Evolutionary conservation across 2,329 filamentous ascomycete genomes (phyloP).

Genomic region (Raffaelea arxii): DNA sequence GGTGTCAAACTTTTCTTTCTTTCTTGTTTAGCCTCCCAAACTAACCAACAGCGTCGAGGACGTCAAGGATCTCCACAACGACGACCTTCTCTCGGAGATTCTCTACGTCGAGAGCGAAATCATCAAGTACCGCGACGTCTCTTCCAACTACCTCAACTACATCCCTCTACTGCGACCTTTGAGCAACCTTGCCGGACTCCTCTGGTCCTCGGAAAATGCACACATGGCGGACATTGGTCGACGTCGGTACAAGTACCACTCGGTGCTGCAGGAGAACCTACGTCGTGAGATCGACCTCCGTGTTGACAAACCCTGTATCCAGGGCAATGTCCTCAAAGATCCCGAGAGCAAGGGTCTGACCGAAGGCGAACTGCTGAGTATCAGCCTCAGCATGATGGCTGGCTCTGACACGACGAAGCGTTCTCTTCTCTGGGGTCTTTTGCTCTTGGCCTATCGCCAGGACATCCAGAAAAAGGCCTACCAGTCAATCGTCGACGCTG

Average conservation of each 20-base stretch:
- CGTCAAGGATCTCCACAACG: not conserved
- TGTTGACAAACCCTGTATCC: constrained; percentile 16
- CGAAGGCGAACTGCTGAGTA: not conserved
- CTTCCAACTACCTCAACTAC: constrained; percentile 62
- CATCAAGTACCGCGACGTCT: constrained; percentile 59
- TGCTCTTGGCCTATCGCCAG: constrained; percentile 52
- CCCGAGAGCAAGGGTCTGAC: not conserved
- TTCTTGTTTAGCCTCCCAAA: too few species aligned
- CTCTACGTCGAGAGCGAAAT: constrained; percentile 65
- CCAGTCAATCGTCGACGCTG: constrained; percentile 54
- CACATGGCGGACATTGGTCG: constrained; percentile 40
- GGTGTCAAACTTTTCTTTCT: constrained; percentile 18
- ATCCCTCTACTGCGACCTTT: constrained; percentile 47
- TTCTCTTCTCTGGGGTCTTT: constrained; percentile 55
- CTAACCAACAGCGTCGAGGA: constrained; percentile 36
- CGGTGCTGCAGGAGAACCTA: constrained; percentile 50
- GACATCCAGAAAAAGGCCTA: constrained; percentile 60
- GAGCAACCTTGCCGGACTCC: constrained; percentile 19
- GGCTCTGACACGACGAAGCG: not conserved
- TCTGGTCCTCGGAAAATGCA: constrained; percentile 34
- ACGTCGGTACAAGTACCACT: constrained; percentile 35
- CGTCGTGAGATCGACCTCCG: constrained; percentile 15
- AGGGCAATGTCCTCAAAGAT: constrained; percentile 14
- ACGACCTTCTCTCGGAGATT: constrained; percentile 60
- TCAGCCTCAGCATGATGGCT: constrained; percentile 5